These are phyloP conservation scores for Cucurbita argyrosperma DNA, from an alignment of 306 rosid genomes.

Conservation along the genomic window DNA sequence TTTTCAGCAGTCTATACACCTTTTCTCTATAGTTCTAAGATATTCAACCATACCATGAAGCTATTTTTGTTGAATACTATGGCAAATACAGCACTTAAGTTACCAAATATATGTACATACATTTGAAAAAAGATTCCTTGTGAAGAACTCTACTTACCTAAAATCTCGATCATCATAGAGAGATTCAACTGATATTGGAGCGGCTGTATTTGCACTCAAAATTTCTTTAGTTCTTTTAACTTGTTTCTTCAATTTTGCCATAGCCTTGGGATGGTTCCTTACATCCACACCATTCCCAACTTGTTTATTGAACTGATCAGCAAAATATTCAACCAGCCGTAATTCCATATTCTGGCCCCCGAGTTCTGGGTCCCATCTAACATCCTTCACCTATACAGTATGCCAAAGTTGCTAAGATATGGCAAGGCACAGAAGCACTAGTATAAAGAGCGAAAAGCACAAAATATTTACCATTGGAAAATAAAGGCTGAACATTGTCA, in stretches of 20 bases:
- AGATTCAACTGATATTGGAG: slow-evolving; percentile 96
- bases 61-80: background rate
- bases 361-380: slow-evolving; percentile 82
- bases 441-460: background rate
- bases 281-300: slow-evolving; percentile 79
- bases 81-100: background rate
- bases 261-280: slow-evolving; percentile 74
- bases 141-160: slow-evolving; percentile 33
- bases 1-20: background rate
- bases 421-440: background rate
- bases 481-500: background rate
- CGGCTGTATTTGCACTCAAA: slow-evolving; percentile 83
- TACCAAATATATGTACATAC: background rate
- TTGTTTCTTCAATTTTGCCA: slow-evolving; percentile 97
- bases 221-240: slow-evolving; percentile 95
- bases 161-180: slow-evolving; percentile 73
- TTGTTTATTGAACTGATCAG: slow-evolving; percentile 76
- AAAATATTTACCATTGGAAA: background rate
- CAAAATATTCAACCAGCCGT: slow-evolving; percentile 80
- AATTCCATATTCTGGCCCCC: slow-evolving; percentile 89
- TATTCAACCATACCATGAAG: background rate
- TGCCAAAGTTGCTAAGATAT: slow-evolving; percentile 4
- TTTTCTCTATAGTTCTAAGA: background rate
- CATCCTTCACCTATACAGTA: slow-evolving; percentile 74
- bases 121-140: background rate